phyloP scores from a whole-genome alignment of 2,329 filamentous ascomycete species.

The Calcarisporium arbuscula region DNA sequence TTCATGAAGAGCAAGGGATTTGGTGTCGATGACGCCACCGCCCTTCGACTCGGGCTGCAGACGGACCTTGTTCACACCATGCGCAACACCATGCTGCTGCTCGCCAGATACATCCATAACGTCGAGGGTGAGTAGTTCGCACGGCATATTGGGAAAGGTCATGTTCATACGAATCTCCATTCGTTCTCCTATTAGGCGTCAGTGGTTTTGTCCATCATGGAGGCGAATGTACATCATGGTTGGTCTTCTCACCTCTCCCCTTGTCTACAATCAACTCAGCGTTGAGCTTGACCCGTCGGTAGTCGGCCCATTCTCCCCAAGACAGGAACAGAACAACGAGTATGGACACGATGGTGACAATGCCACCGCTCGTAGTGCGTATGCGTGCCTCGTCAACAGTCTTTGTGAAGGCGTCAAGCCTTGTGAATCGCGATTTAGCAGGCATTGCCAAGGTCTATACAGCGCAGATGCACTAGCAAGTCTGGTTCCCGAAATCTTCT shows the following conservation, averaged over 20 bases:
- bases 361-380: conserved; percentile 88
- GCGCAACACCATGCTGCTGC: conserved; percentile 88
- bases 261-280: conserved; percentile 96
- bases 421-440: conserved; percentile 86
- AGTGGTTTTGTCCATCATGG: too few species aligned
- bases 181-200: conserved; percentile 66
- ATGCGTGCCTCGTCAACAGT: conserved; percentile 97
- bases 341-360: conserved; percentile 88
- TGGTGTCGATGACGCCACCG: conserved; percentile 66
- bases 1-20: conserved; percentile 58
- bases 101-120: conserved; percentile 99
- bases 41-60: conserved; percentile 67
- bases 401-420: conserved; percentile 98
- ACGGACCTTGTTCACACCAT: conserved; percentile 87
- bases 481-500: background rate
- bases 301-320: conserved; percentile 95
- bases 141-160: conserved; percentile 88
- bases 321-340: conserved; percentile 82
- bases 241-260: conserved; percentile 64
- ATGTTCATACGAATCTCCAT: conserved; percentile 99
- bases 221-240: too few species aligned
- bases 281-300: conserved; percentile 76
- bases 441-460: conserved; percentile 52
- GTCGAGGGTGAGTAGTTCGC: conserved; percentile 91
- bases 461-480: background rate